phyloP scores from a whole-genome alignment of 305 asterid genomes.

The Plantago lanceolata region DNA sequence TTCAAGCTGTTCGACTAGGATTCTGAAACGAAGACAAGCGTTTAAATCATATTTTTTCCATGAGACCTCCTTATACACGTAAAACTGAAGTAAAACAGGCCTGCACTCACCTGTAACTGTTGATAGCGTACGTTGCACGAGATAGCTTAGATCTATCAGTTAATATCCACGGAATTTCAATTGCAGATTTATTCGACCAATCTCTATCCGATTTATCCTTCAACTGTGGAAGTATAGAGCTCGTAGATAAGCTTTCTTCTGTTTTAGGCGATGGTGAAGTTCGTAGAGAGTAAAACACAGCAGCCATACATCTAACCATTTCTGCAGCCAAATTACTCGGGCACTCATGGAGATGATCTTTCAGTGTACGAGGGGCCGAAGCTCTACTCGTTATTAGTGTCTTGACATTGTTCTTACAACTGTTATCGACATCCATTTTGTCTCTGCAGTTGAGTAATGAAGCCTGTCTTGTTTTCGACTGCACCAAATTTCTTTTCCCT shows the following conservation, averaged over 20 bases:
- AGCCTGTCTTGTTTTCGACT: constrained; percentile 40
- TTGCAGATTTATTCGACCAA: constrained; percentile 33
- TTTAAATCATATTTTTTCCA: background rate
- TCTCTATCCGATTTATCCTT: constrained; percentile 33
- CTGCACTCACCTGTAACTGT: constrained; percentile 39
- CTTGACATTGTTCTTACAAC: constrained; percentile 32
- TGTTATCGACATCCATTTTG: constrained; percentile 32
- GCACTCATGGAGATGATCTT: constrained; percentile 58
- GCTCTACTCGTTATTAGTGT: constrained; percentile 25
- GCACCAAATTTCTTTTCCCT: constrained; percentile 36
- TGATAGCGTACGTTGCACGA: constrained; percentile 54
- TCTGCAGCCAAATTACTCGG: constrained; percentile 64
- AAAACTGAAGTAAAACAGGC: background rate
- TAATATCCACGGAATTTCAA: constrained; percentile 50
- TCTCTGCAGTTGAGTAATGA: constrained; percentile 41
- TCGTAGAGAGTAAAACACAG: constrained; percentile 51
- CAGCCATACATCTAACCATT: constrained; percentile 62
- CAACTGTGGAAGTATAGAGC: constrained; percentile 34
- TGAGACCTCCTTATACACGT: background rate
- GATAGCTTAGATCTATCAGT: constrained; percentile 43
- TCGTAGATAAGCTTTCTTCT: constrained; percentile 36
- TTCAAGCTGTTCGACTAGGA: constrained; percentile 57
- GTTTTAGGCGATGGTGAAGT: constrained; percentile 28
- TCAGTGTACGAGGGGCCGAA: constrained; percentile 39
- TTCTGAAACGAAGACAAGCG: constrained; percentile 28